These are phyloP conservation scores for Umbelopsis sp. DNA, from an alignment of 192 early-diverging fungal genomes.

Conservation along the genomic window DNA sequence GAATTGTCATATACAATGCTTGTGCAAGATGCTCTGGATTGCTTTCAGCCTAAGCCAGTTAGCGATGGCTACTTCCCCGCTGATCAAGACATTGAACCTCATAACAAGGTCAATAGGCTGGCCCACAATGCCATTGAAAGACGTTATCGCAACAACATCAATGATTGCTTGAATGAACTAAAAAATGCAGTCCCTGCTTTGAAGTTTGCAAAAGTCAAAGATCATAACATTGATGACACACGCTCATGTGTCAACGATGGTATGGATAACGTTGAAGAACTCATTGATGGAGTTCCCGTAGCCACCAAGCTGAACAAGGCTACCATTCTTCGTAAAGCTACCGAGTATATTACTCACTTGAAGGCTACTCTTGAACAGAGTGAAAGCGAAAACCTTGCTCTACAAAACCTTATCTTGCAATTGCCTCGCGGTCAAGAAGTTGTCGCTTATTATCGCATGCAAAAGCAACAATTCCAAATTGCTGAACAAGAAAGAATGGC, in stretches of 20 bases:
- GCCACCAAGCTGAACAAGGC: constrained; percentile 90
- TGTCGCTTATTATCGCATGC: constrained; percentile 15
- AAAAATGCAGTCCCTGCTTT: constrained; percentile 86
- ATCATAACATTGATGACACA: constrained; percentile 37
- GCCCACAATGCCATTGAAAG: constrained; percentile 96
- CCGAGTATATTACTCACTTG: constrained; percentile 78
- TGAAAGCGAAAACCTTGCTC: constrained; percentile 45
- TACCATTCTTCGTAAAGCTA: constrained; percentile 82
- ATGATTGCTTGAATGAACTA: constrained; percentile 90
- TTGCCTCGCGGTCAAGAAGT: constrained; percentile 46
- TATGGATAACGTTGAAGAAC: constrained; percentile 46
- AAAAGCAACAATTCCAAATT: constrained; percentile 19
- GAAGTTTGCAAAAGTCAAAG: constrained; percentile 56
- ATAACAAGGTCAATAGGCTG: constrained; percentile 74
- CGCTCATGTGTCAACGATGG: constrained; percentile 20
- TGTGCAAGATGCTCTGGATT: neutral
- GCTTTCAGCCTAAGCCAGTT: neutral
- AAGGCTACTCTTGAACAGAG: constrained; percentile 44
- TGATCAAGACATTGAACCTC: neutral
- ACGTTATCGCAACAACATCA: constrained; percentile 96
- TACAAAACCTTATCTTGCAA: constrained; percentile 40
- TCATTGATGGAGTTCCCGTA: constrained; percentile 75
- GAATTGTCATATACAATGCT: neutral
- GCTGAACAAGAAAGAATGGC: constrained; percentile 12
- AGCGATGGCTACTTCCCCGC: neutral